Evolutionary conservation across 257 asterid genomes (phyloP), one percentile per base, ranked within the genome.

Genomic region (Asclepias syriaca): DNA sequence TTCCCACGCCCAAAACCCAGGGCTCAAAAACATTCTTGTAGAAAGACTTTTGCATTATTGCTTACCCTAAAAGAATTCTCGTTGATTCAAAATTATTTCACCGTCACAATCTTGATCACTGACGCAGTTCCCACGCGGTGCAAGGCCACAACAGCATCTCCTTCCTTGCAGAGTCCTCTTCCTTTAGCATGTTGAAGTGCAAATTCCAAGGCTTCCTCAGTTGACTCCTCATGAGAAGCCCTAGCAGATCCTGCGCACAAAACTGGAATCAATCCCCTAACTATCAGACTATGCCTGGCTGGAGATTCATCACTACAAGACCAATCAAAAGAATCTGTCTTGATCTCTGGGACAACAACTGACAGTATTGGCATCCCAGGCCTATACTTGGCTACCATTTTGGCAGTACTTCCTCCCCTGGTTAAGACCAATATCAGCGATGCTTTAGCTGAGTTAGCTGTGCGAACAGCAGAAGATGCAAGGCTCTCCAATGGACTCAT

Each of bases 71-170:
- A 43, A 43, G 6, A 43, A 9, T 43, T 7, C 48, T 43, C 11
- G 48, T 24, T 66, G 48, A 32, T 66, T 68, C 39, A 72, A 22
- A 19, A 66, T 83, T 75, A 88, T 90, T 88, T 90, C 75, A 87
- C 96, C 0, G 89, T 90, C 77, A 91, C 97, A 32, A 91, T 89
- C 89, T 91, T 91, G 87, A 89, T 87, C 75, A 91, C 91, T 50
- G 96, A 91, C 2, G 97, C 91, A 54, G 92, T 84, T 70, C 97
- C 97, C 63, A 91, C 86, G 8, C 97, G 90, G 77, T 91, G 97
- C 76, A 91, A 87, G 68, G 91, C 96, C 11, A 89, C 96, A 29
- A 87, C 84, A 2, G 97, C 86, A 49, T 91, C 97, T 77, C 97
- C 96, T 19, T 51, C 85, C 77, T 89, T 81, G 92, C 97, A 91